Evolutionary conservation across 2,329 filamentous ascomycete species (phyloP).

Genomic region (Myriangium duriaei): DNA sequence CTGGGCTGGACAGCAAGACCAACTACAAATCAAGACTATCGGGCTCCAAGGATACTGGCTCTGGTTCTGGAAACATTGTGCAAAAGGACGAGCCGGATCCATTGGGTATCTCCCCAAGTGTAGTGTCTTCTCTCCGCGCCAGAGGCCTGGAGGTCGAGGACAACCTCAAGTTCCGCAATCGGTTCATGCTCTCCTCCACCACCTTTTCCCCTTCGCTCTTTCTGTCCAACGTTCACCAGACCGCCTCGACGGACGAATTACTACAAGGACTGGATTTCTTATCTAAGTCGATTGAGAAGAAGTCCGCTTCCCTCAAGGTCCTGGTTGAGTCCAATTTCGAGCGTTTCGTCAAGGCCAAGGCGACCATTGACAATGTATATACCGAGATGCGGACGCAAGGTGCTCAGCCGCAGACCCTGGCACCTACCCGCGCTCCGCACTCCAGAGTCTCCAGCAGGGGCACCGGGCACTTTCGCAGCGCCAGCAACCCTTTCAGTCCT

Average conservation of each 20-base stretch:
- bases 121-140: slow-evolving; percentile 65
- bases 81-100: slow-evolving; percentile 90
- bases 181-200: slow-evolving; percentile 89
- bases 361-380: slow-evolving; percentile 97
- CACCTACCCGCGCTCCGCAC: slow-evolving; percentile 33
- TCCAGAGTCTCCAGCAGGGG: slow-evolving; percentile 57
- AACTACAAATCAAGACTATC: slow-evolving; percentile 50
- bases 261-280: slow-evolving; percentile 73
- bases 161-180: slow-evolving; percentile 59
- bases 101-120: slow-evolving; percentile 74
- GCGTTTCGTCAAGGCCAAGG: slow-evolving; percentile 91
- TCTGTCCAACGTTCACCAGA: slow-evolving; percentile 79
- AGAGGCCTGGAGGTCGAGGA: slow-evolving; percentile 74
- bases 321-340: slow-evolving; percentile 98
- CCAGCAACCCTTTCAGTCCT: slow-evolving; percentile 24
- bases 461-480: slow-evolving; percentile 27
- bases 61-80: slow-evolving; percentile 63
- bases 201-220: slow-evolving; percentile 89
- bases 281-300: slow-evolving; percentile 88
- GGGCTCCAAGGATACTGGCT: slow-evolving; percentile 54
- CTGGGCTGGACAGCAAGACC: slow-evolving; percentile 65
- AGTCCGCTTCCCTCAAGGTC: slow-evolving; percentile 90
- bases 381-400: slow-evolving; percentile 82
- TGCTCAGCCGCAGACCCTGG: slow-evolving; percentile 29
- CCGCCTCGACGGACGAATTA: slow-evolving; percentile 69